Evolutionary conservation across 306 rosid genomes (phyloP).

Genomic region (Cucurbita argyrosperma): DNA sequence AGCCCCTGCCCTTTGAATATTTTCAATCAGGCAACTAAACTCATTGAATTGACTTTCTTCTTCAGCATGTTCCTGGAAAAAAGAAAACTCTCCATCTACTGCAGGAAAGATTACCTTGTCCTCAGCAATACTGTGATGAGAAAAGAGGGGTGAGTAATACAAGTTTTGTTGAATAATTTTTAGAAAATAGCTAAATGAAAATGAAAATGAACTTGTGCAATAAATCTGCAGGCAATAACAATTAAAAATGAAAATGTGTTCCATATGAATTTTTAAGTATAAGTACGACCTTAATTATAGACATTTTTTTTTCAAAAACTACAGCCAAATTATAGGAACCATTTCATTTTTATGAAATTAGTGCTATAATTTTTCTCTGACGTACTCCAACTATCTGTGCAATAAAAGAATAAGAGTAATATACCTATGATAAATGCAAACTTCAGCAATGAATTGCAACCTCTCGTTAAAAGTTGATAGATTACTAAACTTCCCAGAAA

Average conservation of each 20-base stretch:
- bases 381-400: not conserved
- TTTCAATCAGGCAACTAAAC: constrained; percentile 75
- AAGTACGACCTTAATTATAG: not conserved
- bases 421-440: constrained; percentile 97
- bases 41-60: constrained; percentile 95
- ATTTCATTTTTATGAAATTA: not conserved
- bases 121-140: constrained; percentile 81
- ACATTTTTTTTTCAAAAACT: not conserved
- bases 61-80: constrained; percentile 77
- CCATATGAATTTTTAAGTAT: not conserved
- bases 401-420: not conserved
- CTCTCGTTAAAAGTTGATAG: constrained; percentile 78
- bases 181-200: not conserved
- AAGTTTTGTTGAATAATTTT: not conserved
- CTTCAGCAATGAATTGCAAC: constrained; percentile 92
- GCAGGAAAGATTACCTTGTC: constrained; percentile 97
- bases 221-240: not conserved
- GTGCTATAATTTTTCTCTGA: not conserved
- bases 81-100: constrained; percentile 82
- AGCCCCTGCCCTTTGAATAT: constrained; percentile 76
- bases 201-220: not conserved
- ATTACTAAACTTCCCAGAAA: constrained; percentile 65
- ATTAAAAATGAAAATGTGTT: not conserved
- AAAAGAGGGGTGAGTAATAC: constrained; percentile 9
- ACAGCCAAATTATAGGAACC: not conserved